Base-by-base conservation (phyloP, 352 stramenopile genomes). In the Phytophthora kernoviae region DNA sequence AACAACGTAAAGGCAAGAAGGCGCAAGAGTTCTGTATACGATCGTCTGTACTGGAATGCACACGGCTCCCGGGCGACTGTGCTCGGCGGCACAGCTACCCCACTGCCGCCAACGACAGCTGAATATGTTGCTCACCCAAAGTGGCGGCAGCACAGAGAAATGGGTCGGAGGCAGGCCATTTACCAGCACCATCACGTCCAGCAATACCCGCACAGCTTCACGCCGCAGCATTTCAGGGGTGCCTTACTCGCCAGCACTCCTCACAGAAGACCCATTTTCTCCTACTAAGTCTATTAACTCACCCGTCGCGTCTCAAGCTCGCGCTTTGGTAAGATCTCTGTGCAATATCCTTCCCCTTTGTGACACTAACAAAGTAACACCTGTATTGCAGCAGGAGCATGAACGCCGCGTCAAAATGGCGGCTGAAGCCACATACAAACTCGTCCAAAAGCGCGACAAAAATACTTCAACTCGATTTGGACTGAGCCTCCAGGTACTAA, bases 401-500 rank as follows among this genome's bases (percentile, higher is more conserved):
- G 58, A 73, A 33, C 77, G 76, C 37, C 62, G 79, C 21, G 68
- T 67, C 12, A 71, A 82, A 64, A 82, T 74, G 15, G 79, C 74
- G 7, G 57, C 65, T 1, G 60, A 72, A n/a, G 58, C 61, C 9
- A 55, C 61, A 2, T 65, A 68, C 24, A 68, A 65, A 5, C 79
- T 72, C 14, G 55, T 78, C 9, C 68, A 78, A 34, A 62, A 58
- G 9, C 52, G 46, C 21, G 58, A 69, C 22, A 81, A 75, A 88
- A 81, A 37, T 88, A 85, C 49, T 84, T 88, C 42, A 68, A 62
- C 32, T 88, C 79, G 27, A 85, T 88, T 74, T 88, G 79, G 79
- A 76, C 68, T 17, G 58, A 82, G 41, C 27, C 62, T 24, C 10
- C 34, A n/a, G n/a, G n/a, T 21, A 58, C 27, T 36, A 46, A 17